Conservation (phyloP, 768 basidiomycete species). For the Xerocomellus chrysenteron region DNA sequence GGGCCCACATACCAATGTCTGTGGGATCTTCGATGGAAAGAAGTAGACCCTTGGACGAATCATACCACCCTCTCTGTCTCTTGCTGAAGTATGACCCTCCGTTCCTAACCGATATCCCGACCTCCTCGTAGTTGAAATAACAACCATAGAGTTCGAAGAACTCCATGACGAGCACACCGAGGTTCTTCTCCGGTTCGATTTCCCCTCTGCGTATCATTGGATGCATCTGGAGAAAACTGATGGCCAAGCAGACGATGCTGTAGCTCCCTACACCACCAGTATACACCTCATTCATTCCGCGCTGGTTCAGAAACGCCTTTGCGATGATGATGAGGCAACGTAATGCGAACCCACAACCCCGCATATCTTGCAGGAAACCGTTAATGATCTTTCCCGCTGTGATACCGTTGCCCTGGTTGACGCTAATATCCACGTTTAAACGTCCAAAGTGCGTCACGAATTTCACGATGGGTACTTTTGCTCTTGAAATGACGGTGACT, state of each 20-base stretch:
- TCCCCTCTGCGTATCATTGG: conserved; percentile 89
- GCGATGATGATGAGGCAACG: conserved; percentile 82
- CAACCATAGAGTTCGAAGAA: conserved; percentile 96
- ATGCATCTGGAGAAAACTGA: conserved; percentile 97
- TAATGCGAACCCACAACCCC: conserved; percentile 59
- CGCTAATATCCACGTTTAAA: conserved; percentile 89
- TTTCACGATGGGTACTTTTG: conserved; percentile 96
- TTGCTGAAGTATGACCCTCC: conserved; percentile 92
- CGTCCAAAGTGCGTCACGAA: conserved; percentile 80
- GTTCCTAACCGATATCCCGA: conserved; percentile 83
- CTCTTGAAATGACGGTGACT: conserved; percentile 88
- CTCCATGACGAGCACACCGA: conserved; percentile 94
- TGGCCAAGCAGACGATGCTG: conserved; percentile 87
- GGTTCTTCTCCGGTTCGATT: conserved; percentile 82
- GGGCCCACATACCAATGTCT: conserved; percentile 65
- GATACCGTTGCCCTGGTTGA: conserved; percentile 88
- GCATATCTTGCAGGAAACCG: conserved; percentile 69
- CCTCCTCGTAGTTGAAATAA: conserved; percentile 88
- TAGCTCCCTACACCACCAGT: conserved; percentile 94
- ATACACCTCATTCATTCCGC: conserved; percentile 98
- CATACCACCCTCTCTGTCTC: conserved; percentile 75
- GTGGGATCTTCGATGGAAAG: conserved; percentile 94
- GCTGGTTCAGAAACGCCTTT: conserved; percentile 86
- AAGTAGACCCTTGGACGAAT: conserved; percentile 52
- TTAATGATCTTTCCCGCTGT: conserved; percentile 77